Conservation (phyloP, 2,329 filamentous ascomycete species). For the Leptographium procerum region DNA sequence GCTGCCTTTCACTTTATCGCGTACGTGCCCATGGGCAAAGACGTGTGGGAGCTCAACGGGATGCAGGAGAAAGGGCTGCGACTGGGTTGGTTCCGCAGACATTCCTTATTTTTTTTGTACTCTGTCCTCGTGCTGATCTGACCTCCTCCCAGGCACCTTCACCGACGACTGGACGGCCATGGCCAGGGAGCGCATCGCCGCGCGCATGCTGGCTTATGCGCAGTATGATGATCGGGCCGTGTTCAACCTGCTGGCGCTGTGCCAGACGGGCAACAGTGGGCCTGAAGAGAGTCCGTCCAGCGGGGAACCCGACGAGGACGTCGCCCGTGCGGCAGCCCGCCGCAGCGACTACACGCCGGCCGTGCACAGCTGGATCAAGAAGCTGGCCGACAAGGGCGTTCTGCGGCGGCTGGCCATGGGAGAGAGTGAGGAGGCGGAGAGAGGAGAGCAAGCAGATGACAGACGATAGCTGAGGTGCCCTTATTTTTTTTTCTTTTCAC, state of each 20-base stretch:
- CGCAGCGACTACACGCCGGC: conserved; percentile 59
- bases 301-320: conserved; percentile 28
- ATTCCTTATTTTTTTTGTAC: conserved; percentile 9
- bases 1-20: conserved; percentile 98
- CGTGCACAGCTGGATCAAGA: conserved; percentile 57
- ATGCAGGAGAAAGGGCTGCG: conserved; percentile 64
- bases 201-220: conserved; percentile 40
- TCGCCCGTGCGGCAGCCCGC: conserved; percentile 40
- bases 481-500: too few relatives aligned
- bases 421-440: not conserved
- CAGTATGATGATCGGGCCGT: conserved; percentile 8
- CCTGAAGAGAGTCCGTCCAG: conserved; percentile 9
- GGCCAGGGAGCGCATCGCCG: conserved; percentile 52
- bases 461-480: not conserved
- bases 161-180: conserved; percentile 54
- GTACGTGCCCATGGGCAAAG: conserved; percentile 70
- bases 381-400: conserved; percentile 54
- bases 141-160: conserved; percentile 18
- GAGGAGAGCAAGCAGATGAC: not conserved
- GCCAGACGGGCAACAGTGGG: conserved; percentile 26
- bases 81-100: conserved; percentile 42
- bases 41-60: conserved; percentile 88
- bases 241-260: conserved; percentile 60
- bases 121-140: not conserved
- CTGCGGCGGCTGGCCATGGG: conserved; percentile 30